Evolutionary conservation across 345 rosid species (phyloP).

Genomic region (Cardamine resedifolia): DNA sequence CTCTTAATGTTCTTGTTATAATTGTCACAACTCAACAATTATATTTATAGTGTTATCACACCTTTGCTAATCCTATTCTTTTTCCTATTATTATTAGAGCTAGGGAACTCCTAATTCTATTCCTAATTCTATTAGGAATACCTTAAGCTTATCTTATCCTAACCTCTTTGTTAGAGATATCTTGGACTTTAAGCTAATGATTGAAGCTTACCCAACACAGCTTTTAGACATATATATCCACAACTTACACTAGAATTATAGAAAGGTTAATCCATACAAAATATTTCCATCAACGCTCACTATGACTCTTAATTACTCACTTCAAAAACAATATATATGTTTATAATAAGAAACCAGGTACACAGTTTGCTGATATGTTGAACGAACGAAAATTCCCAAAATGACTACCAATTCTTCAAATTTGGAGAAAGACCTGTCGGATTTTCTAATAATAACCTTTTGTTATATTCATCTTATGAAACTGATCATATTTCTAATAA

Average conservation of each 20-base stretch:
- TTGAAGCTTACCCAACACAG: too few relatives aligned
- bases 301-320: not conserved
- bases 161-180: too few relatives aligned
- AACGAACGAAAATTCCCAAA: not conserved
- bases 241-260: not conserved
- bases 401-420: not conserved
- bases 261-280: not conserved
- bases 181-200: too few relatives aligned
- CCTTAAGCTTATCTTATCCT: too few relatives aligned
- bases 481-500: not conserved
- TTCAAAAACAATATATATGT: not conserved
- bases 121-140: too few relatives aligned
- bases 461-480: not conserved
- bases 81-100: too few relatives aligned
- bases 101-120: too few relatives aligned
- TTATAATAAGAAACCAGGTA: not conserved
- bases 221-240: too few relatives aligned
- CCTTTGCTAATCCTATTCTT: too few relatives aligned
- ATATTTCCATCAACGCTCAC: not conserved
- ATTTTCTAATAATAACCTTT: not conserved
- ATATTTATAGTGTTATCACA: too few relatives aligned
- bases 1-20: too few relatives aligned
- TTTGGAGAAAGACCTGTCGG: not conserved
- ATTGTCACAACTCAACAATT: too few relatives aligned
- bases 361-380: not conserved